Evolutionary conservation across 768 basidiomycete genomes (phyloP).

Genomic region (Lactifluus piperatus): DNA sequence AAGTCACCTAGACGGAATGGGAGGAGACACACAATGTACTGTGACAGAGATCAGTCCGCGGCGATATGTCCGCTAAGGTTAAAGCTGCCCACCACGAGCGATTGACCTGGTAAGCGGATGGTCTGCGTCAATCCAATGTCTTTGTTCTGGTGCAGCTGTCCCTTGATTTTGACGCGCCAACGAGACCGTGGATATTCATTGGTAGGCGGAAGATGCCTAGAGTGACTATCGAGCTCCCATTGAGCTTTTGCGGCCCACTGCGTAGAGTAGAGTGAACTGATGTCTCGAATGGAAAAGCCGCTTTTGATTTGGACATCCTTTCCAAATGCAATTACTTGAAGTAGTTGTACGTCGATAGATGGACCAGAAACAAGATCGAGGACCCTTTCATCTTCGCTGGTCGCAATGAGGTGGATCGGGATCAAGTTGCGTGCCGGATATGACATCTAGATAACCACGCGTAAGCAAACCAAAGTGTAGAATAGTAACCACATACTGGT

Average conservation of each 20-base stretch:
- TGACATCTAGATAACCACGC: neutral
- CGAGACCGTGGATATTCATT: neutral
- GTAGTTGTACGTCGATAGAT: constrained; percentile 6
- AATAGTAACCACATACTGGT: neutral
- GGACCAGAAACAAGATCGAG: neutral
- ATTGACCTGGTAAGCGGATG: neutral
- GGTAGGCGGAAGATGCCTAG: neutral
- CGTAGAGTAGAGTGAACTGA: neutral
- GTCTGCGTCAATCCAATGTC: neutral
- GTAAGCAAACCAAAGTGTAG: neutral
- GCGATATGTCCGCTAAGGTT: neutral
- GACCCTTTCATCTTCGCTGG: neutral
- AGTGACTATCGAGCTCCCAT: neutral
- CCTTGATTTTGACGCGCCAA: constrained; percentile 8
- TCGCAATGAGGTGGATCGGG: constrained; percentile 9
- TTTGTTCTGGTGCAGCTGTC: neutral
- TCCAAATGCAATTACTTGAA: constrained; percentile 13
- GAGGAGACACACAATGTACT: constrained; percentile 8
- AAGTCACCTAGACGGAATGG: neutral
- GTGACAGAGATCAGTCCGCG: neutral
- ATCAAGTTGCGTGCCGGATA: neutral
- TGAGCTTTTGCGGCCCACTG: constrained; percentile 4
- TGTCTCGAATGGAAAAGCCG: neutral
- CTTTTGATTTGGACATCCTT: neutral
- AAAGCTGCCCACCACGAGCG: constrained; percentile 9